Conservation (phyloP, 495 filamentous ascomycete genomes). For the Xylaria telfairii region DNA sequence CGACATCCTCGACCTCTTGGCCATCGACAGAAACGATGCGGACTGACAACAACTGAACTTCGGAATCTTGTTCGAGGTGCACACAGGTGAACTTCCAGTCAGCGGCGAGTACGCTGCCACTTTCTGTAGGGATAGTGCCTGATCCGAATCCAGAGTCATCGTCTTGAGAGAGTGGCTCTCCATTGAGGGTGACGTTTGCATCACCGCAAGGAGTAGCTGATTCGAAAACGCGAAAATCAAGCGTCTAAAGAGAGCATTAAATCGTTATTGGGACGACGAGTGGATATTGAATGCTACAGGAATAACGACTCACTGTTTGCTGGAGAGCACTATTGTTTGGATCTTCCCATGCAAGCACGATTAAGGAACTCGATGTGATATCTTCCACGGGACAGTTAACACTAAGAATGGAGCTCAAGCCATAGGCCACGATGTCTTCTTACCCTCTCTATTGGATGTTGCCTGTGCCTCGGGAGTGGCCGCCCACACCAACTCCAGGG, state of each 20-base stretch:
- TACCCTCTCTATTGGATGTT: conserved; percentile 15
- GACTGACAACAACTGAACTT: conserved; percentile 55
- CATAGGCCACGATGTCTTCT: not conserved
- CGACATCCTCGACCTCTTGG: conserved; percentile 40
- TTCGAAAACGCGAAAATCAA: conserved; percentile 43
- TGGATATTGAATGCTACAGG: not conserved
- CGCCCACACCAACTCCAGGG: conserved; percentile 32
- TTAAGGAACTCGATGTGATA: conserved; percentile 28
- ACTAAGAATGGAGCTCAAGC: not conserved
- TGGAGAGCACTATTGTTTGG: conserved; percentile 22
- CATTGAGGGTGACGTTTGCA: conserved; percentile 46
- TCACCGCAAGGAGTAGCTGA: conserved; percentile 43
- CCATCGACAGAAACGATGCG: conserved; percentile 49
- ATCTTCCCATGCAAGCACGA: conserved; percentile 29
- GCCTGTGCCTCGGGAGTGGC: conserved; percentile 6
- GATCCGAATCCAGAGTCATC: conserved; percentile 40
- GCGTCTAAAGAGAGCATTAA: conserved; percentile 31
- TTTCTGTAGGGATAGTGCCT: conserved; percentile 38
- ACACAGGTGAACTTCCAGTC: conserved; percentile 56
- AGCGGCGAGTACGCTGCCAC: conserved; percentile 38
- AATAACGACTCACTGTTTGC: conserved; percentile 30
- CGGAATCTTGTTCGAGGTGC: conserved; percentile 45
- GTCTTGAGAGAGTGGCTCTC: conserved; percentile 39
- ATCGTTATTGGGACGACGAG: not conserved
- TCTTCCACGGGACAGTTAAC: conserved; percentile 15